A percentile compares a stretch with the other conserved stretches of the same genome.
Conservation (phyloP, 2,329 filamentous ascomycete genomes). For the Penicillium verrucosum region DNA sequence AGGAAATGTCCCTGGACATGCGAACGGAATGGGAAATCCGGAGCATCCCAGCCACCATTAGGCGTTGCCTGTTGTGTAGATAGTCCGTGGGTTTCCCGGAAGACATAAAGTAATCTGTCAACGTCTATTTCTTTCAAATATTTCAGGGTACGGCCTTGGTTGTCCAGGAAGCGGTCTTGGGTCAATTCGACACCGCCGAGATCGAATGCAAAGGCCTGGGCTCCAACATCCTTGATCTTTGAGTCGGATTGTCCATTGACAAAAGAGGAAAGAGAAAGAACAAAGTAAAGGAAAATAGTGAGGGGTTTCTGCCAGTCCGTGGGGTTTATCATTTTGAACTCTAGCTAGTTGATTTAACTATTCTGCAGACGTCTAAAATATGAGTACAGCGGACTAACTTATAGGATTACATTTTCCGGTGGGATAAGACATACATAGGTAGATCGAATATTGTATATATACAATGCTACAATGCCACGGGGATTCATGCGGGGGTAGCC, state of each 20-base stretch:
- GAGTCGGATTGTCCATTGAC: not conserved
- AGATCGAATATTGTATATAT: not conserved
- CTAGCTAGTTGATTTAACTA: not conserved
- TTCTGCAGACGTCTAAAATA: not conserved
- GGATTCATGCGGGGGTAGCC: not conserved
- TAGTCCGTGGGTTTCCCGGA: constrained; percentile 47
- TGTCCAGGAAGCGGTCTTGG: constrained; percentile 39
- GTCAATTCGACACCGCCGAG: constrained; percentile 1
- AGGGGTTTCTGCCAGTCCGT: not conserved
- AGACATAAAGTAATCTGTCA: constrained; percentile 25
- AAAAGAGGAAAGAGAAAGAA: not conserved
- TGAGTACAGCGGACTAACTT: not conserved
- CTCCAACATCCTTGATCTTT: not conserved
- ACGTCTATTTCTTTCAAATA: constrained; percentile 35
- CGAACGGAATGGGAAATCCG: constrained; percentile 53
- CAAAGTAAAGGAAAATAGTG: not conserved
- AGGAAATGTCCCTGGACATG: constrained; percentile 54
- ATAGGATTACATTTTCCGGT: not conserved
- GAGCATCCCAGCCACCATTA: constrained; percentile 55
- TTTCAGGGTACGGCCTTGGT: constrained; percentile 48
- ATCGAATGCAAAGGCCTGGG: constrained; percentile 1
- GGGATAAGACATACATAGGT: not conserved
- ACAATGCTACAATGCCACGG: not conserved
- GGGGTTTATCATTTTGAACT: not conserved
- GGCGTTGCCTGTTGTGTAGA: constrained; percentile 46